Evolutionary conservation across 208 protist species (phyloP).

Genomic region (Leishmania amazonensis): DNA sequence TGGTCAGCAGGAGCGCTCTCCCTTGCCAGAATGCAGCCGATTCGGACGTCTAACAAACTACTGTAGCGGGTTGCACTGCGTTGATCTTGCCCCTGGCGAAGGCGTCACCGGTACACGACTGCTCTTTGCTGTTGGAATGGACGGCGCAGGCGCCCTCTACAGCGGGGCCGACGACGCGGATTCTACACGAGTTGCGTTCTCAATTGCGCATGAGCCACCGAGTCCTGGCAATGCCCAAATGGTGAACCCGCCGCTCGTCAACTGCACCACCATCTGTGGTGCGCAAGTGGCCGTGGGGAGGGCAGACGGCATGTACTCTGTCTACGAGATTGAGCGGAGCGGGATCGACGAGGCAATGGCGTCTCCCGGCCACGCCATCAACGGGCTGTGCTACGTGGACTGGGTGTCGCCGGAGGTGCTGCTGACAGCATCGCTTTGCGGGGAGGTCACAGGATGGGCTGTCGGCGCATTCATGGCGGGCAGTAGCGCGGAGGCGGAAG

Average conservation of each 20-base stretch:
- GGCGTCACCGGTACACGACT: neutral
- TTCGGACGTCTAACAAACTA: conserved; percentile 63
- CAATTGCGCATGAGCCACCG: neutral
- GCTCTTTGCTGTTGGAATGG: conserved; percentile 71
- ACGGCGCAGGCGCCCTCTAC: conserved; percentile 55
- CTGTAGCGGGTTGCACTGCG: conserved; percentile 35
- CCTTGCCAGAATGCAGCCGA: neutral
- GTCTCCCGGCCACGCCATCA: conserved; percentile 65
- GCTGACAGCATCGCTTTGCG: conserved; percentile 73
- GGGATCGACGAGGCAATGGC: conserved; percentile 31
- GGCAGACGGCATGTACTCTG: conserved; percentile 70
- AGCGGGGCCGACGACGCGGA: conserved; percentile 7
- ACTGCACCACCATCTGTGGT: conserved; percentile 40
- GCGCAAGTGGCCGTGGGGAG: conserved; percentile 47
- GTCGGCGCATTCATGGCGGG: conserved; percentile 39
- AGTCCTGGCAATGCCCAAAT: conserved; percentile 30
- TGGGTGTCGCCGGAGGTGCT: conserved; percentile 46
- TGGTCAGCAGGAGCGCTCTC: conserved; percentile 16
- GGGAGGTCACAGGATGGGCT: conserved; percentile 77
- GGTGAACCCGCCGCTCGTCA: conserved; percentile 79
- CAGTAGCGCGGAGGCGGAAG: conserved; percentile 17
- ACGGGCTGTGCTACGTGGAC: conserved; percentile 62
- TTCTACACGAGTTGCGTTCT: conserved; percentile 24
- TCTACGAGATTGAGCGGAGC: conserved; percentile 39
- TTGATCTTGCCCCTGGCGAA: conserved; percentile 11